phyloP scores from a whole-genome alignment of 2,329 filamentous ascomycete genomes.

The Phialophora verrucosa region DNA sequence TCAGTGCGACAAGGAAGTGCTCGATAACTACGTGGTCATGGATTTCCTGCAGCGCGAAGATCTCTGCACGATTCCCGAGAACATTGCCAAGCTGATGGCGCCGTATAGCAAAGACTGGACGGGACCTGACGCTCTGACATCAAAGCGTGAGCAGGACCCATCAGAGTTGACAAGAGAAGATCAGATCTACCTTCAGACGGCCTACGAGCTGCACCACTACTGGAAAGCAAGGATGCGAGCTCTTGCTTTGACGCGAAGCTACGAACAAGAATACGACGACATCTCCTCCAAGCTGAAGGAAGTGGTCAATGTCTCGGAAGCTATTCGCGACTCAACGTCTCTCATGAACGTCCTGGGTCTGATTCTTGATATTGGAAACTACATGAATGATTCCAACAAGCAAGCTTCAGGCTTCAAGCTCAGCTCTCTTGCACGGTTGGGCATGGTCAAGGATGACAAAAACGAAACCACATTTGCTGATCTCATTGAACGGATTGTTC shows the following conservation, averaged over 20 bases:
- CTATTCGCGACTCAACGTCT: slow-evolving; percentile 85
- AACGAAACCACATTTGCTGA: slow-evolving; percentile 96
- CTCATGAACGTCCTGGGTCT: slow-evolving; percentile 95
- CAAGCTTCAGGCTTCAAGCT: slow-evolving; percentile 98
- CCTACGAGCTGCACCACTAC: slow-evolving; percentile 94
- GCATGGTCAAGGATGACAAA: slow-evolving; percentile 99
- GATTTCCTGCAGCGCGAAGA: slow-evolving; percentile 94
- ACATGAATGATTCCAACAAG: slow-evolving; percentile 99
- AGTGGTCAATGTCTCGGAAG: slow-evolving; percentile 86
- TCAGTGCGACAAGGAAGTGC: slow-evolving; percentile 85
- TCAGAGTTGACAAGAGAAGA: slow-evolving; percentile 89
- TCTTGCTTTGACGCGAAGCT: slow-evolving; percentile 80
- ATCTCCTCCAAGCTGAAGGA: slow-evolving; percentile 83
- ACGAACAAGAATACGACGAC: slow-evolving; percentile 88
- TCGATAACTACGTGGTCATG: slow-evolving; percentile 92
- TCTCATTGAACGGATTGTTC: slow-evolving; percentile 92
- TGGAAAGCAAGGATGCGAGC: slow-evolving; percentile 98
- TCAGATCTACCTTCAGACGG: slow-evolving; percentile 91
- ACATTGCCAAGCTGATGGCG: slow-evolving; percentile 86
- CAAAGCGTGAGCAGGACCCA: slow-evolving; percentile 83
- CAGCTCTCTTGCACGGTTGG: slow-evolving; percentile 86
- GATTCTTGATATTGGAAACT: slow-evolving; percentile 97
- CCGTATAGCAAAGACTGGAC: slow-evolving; percentile 98
- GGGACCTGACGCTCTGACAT: slow-evolving; percentile 77
- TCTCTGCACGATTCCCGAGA: slow-evolving; percentile 89